phyloP scores from a whole-genome alignment of 2,329 filamentous ascomycete species.

The Mycocentrospora acerina region DNA sequence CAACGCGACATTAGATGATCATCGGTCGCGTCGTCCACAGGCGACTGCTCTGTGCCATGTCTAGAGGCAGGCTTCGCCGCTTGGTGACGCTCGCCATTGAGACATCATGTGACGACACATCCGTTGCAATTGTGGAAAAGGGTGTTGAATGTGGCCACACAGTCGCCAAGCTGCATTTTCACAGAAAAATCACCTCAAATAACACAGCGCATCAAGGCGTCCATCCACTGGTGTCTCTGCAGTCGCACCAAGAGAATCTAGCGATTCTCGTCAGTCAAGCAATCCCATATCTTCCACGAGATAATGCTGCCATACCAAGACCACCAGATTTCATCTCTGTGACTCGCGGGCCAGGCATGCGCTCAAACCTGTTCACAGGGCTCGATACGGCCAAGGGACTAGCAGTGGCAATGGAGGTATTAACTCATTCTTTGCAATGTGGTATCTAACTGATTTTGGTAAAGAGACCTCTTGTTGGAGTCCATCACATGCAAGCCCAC shows the following conservation, averaged over 20 bases:
- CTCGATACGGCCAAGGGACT: conserved; percentile 85
- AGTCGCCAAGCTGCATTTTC: conserved; percentile 67
- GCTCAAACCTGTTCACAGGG: conserved; percentile 73
- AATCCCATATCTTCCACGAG: conserved; percentile 55
- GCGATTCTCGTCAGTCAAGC: conserved; percentile 68
- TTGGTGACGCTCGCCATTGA: conserved; percentile 69
- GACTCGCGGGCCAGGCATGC: conserved; percentile 89
- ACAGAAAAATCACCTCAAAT: conserved; percentile 79
- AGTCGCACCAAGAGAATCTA: conserved; percentile 73
- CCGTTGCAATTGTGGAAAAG: conserved; percentile 77
- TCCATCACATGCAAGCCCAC: conserved; percentile 98
- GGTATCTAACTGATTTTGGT: neutral
- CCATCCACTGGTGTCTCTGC: conserved; percentile 72
- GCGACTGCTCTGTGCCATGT: neutral
- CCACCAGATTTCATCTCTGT: conserved; percentile 83
- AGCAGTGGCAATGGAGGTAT: conserved; percentile 71
- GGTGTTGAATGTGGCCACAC: conserved; percentile 14
- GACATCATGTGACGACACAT: conserved; percentile 90
- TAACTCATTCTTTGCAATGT: conserved; percentile 2
- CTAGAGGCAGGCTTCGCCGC: conserved; percentile 14
- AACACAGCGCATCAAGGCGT: conserved; percentile 75
- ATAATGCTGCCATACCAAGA: conserved; percentile 7
- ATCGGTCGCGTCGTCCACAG: conserved; percentile 6
- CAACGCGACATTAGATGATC: too few species aligned
- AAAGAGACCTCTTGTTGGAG: conserved; percentile 72